Evolutionary conservation across 352 stramenopile genomes (phyloP).

Genomic region (Globisporangium polare): DNA sequence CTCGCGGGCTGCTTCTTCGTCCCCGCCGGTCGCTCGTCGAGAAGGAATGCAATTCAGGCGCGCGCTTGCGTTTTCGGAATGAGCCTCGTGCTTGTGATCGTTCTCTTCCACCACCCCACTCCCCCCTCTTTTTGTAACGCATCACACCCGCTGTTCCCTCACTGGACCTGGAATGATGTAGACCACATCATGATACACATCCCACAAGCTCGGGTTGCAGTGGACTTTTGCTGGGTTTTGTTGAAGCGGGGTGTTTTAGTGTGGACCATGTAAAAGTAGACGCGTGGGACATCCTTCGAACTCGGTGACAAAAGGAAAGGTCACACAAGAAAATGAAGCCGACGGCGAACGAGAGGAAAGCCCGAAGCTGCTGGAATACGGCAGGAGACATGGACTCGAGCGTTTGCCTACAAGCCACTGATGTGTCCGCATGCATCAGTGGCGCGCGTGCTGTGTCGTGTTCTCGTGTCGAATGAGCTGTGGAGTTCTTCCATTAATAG

Average conservation of each 20-base stretch:
- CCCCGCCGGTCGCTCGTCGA: background rate
- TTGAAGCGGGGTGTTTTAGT: background rate
- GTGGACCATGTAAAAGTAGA: background rate
- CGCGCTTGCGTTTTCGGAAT: background rate
- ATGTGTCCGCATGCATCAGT: too few species aligned
- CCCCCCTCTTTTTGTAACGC: background rate
- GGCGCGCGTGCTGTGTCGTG: too few species aligned
- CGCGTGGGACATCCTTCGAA: background rate
- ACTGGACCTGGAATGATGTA: background rate
- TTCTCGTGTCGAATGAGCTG: too few species aligned
- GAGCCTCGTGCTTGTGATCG: background rate
- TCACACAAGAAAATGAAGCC: too few species aligned
- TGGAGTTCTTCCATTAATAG: too few species aligned
- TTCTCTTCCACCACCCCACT: background rate
- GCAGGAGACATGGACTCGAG: too few species aligned
- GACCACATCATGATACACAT: background rate
- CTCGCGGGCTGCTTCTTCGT: background rate
- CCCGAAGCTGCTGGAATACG: too few species aligned
- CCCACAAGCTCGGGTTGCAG: background rate
- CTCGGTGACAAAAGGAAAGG: too few species aligned
- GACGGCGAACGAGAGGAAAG: too few species aligned
- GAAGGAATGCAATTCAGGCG: background rate
- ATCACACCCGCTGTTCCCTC: background rate
- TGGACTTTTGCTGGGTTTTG: too few species aligned
- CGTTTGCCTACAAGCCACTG: too few species aligned